These are phyloP conservation scores for Quercus dentata DNA, from an alignment of 306 rosid genomes.

Conservation along the genomic window DNA sequence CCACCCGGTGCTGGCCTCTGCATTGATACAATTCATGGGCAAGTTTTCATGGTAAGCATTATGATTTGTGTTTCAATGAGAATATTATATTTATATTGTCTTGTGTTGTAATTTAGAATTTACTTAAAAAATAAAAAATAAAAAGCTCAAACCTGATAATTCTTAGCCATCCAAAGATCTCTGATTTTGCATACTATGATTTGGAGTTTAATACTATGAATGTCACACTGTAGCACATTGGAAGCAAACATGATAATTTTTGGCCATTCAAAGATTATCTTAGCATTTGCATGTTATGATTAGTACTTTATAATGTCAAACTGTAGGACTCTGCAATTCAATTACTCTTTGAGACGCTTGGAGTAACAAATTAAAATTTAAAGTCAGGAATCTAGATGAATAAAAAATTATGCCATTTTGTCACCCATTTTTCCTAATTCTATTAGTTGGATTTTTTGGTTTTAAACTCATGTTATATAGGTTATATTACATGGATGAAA, in stretches of 20 bases:
- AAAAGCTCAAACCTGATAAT: not conserved
- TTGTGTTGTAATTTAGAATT: not conserved
- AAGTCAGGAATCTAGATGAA: not conserved
- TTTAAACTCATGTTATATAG: not conserved
- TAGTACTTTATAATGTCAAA: no score
- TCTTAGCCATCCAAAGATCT: not conserved
- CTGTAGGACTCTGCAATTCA: not conserved
- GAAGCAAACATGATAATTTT: no score
- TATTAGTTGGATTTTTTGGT: not conserved
- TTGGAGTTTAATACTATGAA: not conserved
- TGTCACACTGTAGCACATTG: no score
- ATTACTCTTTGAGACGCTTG: not conserved
- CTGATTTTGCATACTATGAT: not conserved
- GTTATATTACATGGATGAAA: not conserved
- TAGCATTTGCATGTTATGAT: no score
- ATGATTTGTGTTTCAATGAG: not conserved
- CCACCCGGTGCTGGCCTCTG: constrained; percentile 98
- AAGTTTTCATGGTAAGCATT: constrained; percentile 74
- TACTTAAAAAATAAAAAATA: no score
- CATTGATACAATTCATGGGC: constrained; percentile 77
- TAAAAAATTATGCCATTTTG: not conserved
- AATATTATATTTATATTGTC: not conserved
- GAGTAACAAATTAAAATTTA: not conserved
- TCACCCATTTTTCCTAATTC: not conserved
- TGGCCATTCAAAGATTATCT: no score